Percentiles rank a stretch among this genome's conserved stretches.
Conservation (phyloP, 208 protist genomes). For the Tritrichomonas foetus region DNA sequence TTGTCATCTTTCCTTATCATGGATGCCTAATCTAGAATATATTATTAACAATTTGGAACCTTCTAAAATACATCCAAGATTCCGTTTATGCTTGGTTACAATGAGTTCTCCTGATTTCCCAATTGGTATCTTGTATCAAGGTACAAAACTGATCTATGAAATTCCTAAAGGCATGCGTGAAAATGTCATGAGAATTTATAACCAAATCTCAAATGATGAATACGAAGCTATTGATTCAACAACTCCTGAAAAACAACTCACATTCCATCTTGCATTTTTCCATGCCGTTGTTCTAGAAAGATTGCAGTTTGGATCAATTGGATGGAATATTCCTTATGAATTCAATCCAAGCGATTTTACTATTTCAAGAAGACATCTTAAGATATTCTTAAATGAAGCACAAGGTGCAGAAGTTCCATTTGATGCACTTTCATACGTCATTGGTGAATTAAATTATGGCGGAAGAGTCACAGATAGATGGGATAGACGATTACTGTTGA, state of each 20-base stretch:
- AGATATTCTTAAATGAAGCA: conserved; percentile 88
- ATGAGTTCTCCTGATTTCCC: conserved; percentile 77
- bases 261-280: conserved; percentile 96
- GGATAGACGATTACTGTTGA: conserved; percentile 87
- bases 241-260: conserved; percentile 80
- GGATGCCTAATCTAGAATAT: conserved; percentile 89
- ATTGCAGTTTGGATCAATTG: conserved; percentile 90
- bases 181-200: conserved; percentile 77
- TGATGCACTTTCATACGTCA: conserved; percentile 95
- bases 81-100: conserved; percentile 85
- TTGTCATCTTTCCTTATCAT: conserved; percentile 91
- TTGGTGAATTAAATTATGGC: conserved; percentile 98
- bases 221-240: conserved; percentile 88
- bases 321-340: conserved; percentile 93
- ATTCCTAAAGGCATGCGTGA: conserved; percentile 86
- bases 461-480: conserved; percentile 96
- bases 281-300: conserved; percentile 92
- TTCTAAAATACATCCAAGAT: conserved; percentile 68
- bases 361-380: conserved; percentile 81
- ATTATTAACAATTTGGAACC: conserved; percentile 57
- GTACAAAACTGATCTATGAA: conserved; percentile 97
- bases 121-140: conserved; percentile 87
- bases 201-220: conserved; percentile 68
- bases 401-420: conserved; percentile 74
- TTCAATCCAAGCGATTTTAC: conserved; percentile 94